These are phyloP conservation scores for Dendrobium nobile DNA, from an alignment of 106 monocot genomes.

Conservation along the genomic window DNA sequence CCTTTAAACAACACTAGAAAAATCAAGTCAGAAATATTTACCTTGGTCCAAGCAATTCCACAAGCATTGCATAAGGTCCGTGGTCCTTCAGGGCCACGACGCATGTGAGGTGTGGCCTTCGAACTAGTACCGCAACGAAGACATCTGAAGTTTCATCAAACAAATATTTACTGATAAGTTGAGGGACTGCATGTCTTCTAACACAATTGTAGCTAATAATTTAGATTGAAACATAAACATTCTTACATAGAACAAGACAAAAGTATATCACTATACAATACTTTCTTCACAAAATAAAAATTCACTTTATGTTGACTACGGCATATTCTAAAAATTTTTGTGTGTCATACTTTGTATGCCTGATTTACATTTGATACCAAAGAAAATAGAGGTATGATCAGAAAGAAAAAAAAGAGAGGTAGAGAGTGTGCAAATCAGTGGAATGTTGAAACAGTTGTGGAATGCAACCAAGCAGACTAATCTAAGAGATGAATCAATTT, in stretches of 20 bases:
- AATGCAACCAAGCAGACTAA: background rate
- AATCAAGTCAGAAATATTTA: constrained; percentile 7
- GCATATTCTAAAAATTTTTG: background rate
- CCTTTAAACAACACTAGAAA: background rate
- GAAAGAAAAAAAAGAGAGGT: background rate
- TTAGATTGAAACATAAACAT: background rate
- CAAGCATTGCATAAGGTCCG: constrained; percentile 52
- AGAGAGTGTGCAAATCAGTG: background rate
- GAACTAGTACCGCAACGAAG: constrained; percentile 35
- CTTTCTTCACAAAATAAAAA: background rate
- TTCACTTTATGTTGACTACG: background rate
- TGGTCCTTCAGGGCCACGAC: constrained; percentile 44
- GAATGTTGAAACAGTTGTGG: background rate
- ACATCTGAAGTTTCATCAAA: constrained; percentile 8
- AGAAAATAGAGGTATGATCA: background rate
- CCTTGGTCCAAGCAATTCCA: constrained; percentile 47
- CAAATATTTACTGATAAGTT: background rate
- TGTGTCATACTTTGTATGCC: background rate
- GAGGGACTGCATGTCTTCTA: background rate
- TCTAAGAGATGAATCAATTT: background rate
- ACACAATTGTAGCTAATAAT: background rate
- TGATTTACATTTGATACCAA: background rate
- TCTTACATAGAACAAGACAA: background rate
- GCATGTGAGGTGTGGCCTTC: constrained; percentile 42
- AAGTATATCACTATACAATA: background rate